These are phyloP conservation scores for Ambrosiella cleistominuta DNA, from an alignment of 2,329 filamentous ascomycete species.

Conservation along the genomic window DNA sequence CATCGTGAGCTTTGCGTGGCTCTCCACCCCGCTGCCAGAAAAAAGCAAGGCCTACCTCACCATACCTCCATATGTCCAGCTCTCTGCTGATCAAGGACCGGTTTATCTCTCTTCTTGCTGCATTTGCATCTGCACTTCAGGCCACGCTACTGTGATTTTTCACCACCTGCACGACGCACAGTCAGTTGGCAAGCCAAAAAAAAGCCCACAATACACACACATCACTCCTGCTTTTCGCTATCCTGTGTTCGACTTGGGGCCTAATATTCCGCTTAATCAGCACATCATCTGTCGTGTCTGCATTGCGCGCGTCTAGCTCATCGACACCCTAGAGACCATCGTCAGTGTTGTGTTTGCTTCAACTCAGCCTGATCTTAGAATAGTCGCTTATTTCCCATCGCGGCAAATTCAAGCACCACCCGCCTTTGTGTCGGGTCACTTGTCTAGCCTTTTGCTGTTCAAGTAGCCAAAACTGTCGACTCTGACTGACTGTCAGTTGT, in stretches of 20 bases:
- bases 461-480: too few species aligned
- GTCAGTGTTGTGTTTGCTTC: too few species aligned
- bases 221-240: neutral
- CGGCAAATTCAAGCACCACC: too few species aligned
- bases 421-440: too few species aligned
- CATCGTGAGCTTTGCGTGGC: too few species aligned
- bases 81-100: neutral
- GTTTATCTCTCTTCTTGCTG: neutral
- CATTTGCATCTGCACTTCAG: neutral
- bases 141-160: neutral
- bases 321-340: too few species aligned
- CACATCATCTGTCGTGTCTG: neutral
- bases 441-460: too few species aligned
- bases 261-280: neutral
- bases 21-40: too few species aligned
- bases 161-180: neutral
- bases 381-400: too few species aligned
- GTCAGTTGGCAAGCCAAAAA: neutral
- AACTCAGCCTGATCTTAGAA: too few species aligned
- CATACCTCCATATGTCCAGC: neutral
- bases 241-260: neutral
- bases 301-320: neutral
- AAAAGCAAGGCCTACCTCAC: neutral
- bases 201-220: neutral
- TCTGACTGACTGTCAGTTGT: too few species aligned